Evolutionary conservation across 2,329 filamentous ascomycete genomes (phyloP).

Genomic region (Colletotrichum sp.): DNA sequence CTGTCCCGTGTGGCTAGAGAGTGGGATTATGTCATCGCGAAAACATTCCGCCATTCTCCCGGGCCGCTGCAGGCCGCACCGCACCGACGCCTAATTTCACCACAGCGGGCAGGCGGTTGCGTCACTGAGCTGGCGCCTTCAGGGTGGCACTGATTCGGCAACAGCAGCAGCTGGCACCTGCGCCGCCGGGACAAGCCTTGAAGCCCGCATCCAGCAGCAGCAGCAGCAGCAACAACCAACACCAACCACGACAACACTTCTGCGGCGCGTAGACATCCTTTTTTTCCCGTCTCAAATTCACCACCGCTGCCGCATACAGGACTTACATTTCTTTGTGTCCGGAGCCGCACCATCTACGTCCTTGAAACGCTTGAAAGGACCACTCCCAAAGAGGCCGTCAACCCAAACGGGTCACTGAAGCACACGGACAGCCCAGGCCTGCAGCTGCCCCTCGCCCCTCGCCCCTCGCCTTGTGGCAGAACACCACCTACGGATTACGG

Average conservation of each 20-base stretch:
- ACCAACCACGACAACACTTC: not conserved
- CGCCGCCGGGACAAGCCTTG: not conserved
- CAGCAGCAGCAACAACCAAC: not conserved
- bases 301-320: not conserved
- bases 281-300: not conserved
- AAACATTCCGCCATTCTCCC: not conserved
- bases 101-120: constrained; percentile 6
- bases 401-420: not conserved
- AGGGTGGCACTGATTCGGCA: not conserved
- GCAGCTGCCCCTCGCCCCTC: constrained; percentile 6
- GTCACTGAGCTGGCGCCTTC: constrained; percentile 24
- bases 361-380: not conserved
- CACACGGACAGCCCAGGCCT: not conserved
- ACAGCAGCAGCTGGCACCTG: not conserved
- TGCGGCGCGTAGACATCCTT: not conserved
- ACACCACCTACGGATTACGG: not conserved
- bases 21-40: not conserved
- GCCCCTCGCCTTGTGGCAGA: not conserved
- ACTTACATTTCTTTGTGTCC: not conserved
- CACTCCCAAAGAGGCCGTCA: not conserved
- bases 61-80: not conserved
- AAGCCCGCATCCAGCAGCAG: not conserved
- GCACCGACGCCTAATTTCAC: not conserved
- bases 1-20: not conserved
- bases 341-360: not conserved